Evolutionary conservation across 164 flowering plant genomes (phyloP).

Genomic region (Tetracentron sinense): DNA sequence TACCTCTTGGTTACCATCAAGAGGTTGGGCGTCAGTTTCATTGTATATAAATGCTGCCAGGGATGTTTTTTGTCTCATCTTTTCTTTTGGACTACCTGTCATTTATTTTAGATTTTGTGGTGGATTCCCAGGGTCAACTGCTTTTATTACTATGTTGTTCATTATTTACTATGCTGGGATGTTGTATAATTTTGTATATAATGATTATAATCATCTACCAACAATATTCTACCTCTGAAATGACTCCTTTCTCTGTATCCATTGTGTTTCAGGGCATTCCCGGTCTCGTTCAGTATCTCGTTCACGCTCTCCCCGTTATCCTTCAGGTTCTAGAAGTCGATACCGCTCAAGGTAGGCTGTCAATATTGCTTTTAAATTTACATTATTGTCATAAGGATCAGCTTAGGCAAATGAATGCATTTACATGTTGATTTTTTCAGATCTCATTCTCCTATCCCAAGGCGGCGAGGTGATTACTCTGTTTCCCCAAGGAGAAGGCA

Average conservation of each 20-base stretch:
- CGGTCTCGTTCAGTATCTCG: slow-evolving; percentile 64
- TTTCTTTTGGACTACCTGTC: neutral
- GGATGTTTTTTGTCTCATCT: neutral
- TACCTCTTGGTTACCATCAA: no score
- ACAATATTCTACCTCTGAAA: neutral
- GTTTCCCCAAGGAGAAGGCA: slow-evolving; percentile 57
- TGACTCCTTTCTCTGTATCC: neutral
- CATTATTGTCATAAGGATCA: neutral
- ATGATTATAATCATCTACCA: neutral
- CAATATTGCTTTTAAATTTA: neutral
- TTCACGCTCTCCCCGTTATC: slow-evolving; percentile 66
- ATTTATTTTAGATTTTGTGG: neutral
- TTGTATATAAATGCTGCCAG: no score
- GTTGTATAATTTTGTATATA: neutral
- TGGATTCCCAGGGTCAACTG: neutral
- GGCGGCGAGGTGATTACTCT: slow-evolving; percentile 49
- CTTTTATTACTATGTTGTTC: no score
- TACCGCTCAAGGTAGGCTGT: slow-evolving; percentile 65
- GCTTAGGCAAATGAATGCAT: neutral
- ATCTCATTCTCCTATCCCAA: slow-evolving; percentile 65
- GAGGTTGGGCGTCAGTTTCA: no score
- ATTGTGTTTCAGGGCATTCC: slow-evolving; percentile 47
- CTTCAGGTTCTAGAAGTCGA: slow-evolving; percentile 55
- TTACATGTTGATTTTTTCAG: slow-evolving; percentile 25
- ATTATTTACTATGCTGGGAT: neutral